A percentile compares a stretch with the other conserved stretches of the same genome.
Evolutionary conservation across 2,329 filamentous ascomycete species (phyloP).

Genomic region (Neurospora sp.): DNA sequence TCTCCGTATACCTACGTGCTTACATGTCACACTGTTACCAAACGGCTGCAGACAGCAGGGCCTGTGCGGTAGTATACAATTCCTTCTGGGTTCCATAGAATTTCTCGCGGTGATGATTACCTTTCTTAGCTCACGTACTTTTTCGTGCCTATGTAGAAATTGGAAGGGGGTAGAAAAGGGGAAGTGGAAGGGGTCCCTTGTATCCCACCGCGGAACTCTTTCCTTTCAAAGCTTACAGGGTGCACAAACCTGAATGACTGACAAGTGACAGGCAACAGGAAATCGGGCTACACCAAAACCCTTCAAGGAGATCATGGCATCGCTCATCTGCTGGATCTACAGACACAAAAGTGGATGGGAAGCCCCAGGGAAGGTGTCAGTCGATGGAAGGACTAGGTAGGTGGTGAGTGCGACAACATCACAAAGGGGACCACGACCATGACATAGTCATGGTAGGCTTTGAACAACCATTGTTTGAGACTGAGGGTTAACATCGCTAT

Average conservation of each 20-base stretch:
- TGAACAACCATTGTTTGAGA: background rate
- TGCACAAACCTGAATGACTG: background rate
- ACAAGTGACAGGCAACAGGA: background rate
- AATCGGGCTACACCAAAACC: background rate
- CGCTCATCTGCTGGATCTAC: background rate
- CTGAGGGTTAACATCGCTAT: background rate
- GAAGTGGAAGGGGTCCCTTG: background rate
- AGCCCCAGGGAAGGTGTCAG: background rate
- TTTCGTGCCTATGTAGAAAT: background rate
- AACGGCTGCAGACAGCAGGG: background rate
- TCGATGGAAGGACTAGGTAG: background rate
- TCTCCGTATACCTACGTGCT: background rate
- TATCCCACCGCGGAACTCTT: background rate
- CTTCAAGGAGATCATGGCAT: background rate
- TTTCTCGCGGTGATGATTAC: background rate
- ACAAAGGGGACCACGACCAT: background rate
- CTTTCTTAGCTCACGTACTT: background rate
- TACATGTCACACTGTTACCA: background rate
- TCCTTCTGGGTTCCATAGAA: background rate
- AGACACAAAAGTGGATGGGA: background rate
- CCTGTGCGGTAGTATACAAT: slow-evolving; percentile 1
- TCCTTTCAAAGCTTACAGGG: background rate
- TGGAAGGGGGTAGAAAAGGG: background rate
- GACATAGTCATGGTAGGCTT: background rate
- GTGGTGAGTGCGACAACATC: background rate